These are phyloP conservation scores for Aschersonia sp. DNA, from an alignment of 2,329 filamentous ascomycete genomes.

Conservation along the genomic window DNA sequence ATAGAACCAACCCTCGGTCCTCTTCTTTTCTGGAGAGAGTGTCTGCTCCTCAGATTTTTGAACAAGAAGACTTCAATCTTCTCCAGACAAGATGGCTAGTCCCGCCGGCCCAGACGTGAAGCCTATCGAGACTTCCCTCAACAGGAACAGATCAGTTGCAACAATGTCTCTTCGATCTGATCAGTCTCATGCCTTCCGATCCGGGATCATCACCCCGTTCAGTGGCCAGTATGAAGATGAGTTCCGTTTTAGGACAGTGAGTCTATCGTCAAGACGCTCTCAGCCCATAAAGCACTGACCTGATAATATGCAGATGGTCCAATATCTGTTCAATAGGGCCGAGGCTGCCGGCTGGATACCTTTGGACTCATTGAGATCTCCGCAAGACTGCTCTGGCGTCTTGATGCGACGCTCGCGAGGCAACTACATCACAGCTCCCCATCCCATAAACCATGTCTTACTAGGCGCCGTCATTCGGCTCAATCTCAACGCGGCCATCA, in stretches of 20 bases:
- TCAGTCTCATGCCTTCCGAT: not conserved
- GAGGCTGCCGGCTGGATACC: constrained; percentile 16
- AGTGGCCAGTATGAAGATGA: constrained; percentile 12
- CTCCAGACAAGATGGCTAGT: constrained; percentile 1
- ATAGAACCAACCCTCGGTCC: not conserved
- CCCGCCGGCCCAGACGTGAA: not conserved
- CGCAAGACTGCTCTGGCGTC: constrained; percentile 17
- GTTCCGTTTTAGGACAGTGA: constrained; percentile 16
- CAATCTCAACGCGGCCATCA: constrained; percentile 30
- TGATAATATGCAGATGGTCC: constrained; percentile 12
- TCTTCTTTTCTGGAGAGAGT: not conserved
- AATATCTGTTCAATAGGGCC: constrained; percentile 14
- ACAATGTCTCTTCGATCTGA: constrained; percentile 1
- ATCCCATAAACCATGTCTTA: constrained; percentile 20
- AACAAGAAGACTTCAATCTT: no score
- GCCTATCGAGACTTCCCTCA: not conserved
- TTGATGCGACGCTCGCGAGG: constrained; percentile 23
- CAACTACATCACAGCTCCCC: constrained; percentile 25
- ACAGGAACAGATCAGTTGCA: constrained; percentile 3
- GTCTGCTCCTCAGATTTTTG: no score
- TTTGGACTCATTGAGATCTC: constrained; percentile 4
- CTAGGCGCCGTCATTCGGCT: constrained; percentile 26
- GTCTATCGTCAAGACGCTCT: constrained; percentile 1
- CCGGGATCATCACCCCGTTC: not conserved
- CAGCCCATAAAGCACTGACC: not conserved